phyloP scores from a whole-genome alignment of 176 grass and related monocot genomes.

The Carex kokanica region DNA sequence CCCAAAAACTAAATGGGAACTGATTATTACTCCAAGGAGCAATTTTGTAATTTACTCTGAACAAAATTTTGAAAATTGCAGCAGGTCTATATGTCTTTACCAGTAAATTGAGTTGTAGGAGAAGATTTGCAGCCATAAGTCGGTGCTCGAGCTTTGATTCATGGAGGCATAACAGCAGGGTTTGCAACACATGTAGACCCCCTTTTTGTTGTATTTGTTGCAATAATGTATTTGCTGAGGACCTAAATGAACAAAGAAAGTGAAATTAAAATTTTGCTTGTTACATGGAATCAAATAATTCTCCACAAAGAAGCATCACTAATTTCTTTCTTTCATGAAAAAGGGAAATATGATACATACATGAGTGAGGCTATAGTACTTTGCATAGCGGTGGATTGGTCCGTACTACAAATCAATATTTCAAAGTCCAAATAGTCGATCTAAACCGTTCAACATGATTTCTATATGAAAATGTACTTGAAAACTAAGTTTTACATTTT shows the following conservation, averaged over 20 bases:
- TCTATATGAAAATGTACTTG: too few species aligned
- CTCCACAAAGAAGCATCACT: neutral
- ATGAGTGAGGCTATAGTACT: too few species aligned
- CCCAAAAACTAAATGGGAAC: neutral
- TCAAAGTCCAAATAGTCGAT: too few species aligned
- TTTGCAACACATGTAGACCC: conserved; percentile 71
- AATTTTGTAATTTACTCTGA: neutral
- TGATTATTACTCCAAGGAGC: neutral
- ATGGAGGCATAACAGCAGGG: conserved; percentile 65
- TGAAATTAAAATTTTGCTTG: conserved; percentile 1
- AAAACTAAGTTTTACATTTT: too few species aligned
- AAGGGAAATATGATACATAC: neutral
- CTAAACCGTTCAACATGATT: too few species aligned
- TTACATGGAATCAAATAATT: conserved; percentile 13
- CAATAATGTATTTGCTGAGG: conserved; percentile 64
- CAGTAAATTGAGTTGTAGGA: conserved; percentile 91
- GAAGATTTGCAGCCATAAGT: conserved; percentile 82
- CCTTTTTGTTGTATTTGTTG: conserved; percentile 64
- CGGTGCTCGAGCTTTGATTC: conserved; percentile 70
- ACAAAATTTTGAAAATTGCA: neutral
- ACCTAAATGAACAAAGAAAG: conserved; percentile 45
- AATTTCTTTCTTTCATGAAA: neutral
- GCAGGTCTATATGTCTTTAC: conserved; percentile 33
- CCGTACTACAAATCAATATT: too few species aligned
- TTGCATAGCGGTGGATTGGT: too few species aligned